Conservation (phyloP, 1,284 basidiomycete genomes). For the Cystobasidiaceae sp. region DNA sequence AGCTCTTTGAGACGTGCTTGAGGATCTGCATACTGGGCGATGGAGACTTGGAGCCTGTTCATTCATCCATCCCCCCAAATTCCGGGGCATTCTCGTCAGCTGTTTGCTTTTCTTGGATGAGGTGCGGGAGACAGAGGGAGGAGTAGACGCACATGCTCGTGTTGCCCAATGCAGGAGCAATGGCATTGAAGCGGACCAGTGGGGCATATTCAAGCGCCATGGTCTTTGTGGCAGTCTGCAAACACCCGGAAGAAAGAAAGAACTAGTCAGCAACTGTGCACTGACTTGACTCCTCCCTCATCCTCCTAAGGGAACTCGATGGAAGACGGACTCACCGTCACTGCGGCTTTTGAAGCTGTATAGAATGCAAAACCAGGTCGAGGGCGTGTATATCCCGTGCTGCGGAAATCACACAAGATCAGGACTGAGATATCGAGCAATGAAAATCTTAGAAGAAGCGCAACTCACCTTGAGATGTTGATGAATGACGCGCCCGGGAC, state of each 20-base stretch:
- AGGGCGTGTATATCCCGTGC: not conserved
- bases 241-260: not conserved
- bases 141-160: not conserved
- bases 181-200: not conserved
- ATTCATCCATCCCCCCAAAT: not conserved
- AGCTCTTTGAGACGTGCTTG: not conserved
- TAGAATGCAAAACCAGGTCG: not conserved
- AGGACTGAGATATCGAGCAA: too few species aligned
- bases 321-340: not conserved
- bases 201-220: not conserved
- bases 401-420: too few species aligned
- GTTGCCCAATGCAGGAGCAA: not conserved
- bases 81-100: not conserved
- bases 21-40: not conserved
- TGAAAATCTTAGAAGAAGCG: too few species aligned
- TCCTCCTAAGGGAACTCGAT: too few species aligned
- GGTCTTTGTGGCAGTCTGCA: not conserved
- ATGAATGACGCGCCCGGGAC: not conserved
- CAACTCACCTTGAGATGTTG: not conserved
- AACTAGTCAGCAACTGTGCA: not conserved
- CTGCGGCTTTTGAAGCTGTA: not conserved
- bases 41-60: not conserved
- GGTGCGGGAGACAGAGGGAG: too few species aligned
- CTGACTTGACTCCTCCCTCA: not conserved
- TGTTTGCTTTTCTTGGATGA: too few species aligned